Base-by-base conservation (phyloP, 2,329 filamentous ascomycete genomes). In the Venturiaceae sp. region DNA sequence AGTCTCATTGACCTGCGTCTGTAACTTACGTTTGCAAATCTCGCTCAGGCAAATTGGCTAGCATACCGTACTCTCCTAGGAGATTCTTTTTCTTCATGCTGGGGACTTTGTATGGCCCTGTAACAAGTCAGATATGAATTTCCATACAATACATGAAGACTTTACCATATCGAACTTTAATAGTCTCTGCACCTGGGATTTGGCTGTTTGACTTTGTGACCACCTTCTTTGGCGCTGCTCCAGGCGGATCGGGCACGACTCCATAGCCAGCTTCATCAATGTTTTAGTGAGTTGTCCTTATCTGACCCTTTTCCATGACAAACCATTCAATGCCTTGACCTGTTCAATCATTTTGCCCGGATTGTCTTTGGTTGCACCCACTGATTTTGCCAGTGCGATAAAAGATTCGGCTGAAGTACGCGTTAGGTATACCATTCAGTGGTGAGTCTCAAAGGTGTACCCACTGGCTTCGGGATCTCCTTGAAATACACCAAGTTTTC, bases 81-180 rank as follows among this genome's bases (percentile, higher is more conserved):
- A 44, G 26, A 26, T 30, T 36, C 37, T 44, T 28, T 19, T 26
- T 28, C 13, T 59, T 58, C 3, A 32, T 26, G 28, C 53, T 39
- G 6, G 53, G 52, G 8, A 59, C 33, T 6, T 46, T 58, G 32
- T 59, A 59, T 13, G 58, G 58, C n/a, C n/a, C n/a, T n/a, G n/a
- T n/a, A n/a, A n/a, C n/a, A n/a, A n/a, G n/a, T n/a, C n/a, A n/a
- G n/a, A n/a, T n/a, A n/a, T n/a, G n/a, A n/a, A n/a, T n/a, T n/a
- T n/a, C n/a, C n/a, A n/a, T n/a, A n/a, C n/a, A n/a, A n/a, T n/a
- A n/a, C n/a, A n/a, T n/a, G n/a, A n/a, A n/a, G n/a, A n/a, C n/a
- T n/a, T n/a, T n/a, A 11, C 58, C 58, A 33, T 59, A 59, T 23
- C 58, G 52, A 9, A 59, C 37, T 37, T 59, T 59, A 36, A 59